Percentiles rank a stretch among this genome's conserved stretches.
These are phyloP conservation scores for Tarenaya hassleriana DNA, from an alignment of 345 rosid genomes.

Conservation along the genomic window DNA sequence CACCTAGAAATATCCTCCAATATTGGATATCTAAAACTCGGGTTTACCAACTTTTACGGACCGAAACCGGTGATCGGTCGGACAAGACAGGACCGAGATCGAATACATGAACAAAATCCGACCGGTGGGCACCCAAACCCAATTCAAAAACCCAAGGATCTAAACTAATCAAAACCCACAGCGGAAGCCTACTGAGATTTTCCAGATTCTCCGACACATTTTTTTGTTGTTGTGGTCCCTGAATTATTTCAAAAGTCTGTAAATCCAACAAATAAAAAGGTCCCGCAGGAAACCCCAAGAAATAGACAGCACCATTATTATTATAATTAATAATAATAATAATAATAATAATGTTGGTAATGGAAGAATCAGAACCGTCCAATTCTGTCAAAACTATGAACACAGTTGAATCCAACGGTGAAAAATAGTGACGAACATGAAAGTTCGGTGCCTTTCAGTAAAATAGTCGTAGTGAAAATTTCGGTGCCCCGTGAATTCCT, in stretches of 20 bases:
- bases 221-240: slow-evolving; percentile 9
- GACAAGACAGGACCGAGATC: too few relatives aligned
- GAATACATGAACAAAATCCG: too few relatives aligned
- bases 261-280: slow-evolving; percentile 9
- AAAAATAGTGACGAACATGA: neutral
- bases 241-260: neutral
- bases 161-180: too few relatives aligned
- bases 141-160: too few relatives aligned
- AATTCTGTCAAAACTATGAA: slow-evolving; percentile 19
- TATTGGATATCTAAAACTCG: too few relatives aligned
- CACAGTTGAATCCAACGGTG: neutral
- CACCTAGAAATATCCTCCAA: too few relatives aligned
- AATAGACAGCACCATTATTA: slow-evolving; percentile 15
- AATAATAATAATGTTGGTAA: slow-evolving; percentile 19
- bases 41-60: too few relatives aligned
- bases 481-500: slow-evolving; percentile 7
- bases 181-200: neutral
- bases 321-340: slow-evolving; percentile 12
- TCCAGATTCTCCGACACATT: slow-evolving; percentile 23
- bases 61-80: too few relatives aligned
- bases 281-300: slow-evolving; percentile 18
- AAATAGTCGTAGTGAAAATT: slow-evolving; percentile 7
- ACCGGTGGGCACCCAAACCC: too few relatives aligned
- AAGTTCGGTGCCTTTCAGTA: too few relatives aligned
- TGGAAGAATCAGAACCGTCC: slow-evolving; percentile 26